Evolutionary conservation across 2,329 filamentous ascomycete genomes (phyloP).

Genomic region (Trichophyton verrucosum): DNA sequence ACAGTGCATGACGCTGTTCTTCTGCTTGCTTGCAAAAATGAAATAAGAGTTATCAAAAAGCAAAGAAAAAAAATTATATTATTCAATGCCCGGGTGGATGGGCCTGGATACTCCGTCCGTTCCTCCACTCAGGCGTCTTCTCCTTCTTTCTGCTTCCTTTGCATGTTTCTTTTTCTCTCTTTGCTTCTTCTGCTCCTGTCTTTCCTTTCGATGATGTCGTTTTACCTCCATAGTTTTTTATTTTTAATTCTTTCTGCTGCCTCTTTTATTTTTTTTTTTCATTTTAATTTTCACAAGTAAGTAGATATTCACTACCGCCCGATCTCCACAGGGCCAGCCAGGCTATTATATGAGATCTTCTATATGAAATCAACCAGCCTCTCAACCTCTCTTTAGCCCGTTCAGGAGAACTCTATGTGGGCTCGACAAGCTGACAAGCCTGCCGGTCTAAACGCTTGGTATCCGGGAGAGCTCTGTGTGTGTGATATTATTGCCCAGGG

Average conservation of each 20-base stretch:
- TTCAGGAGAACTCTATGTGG: neutral
- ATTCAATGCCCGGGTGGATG: constrained; percentile 2
- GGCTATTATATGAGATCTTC: constrained; percentile 2
- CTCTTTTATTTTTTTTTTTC: neutral
- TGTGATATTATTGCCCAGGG: neutral
- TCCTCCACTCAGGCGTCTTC: too few species aligned
- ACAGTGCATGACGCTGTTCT: neutral
- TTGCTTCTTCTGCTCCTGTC: neutral
- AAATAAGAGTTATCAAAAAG: neutral
- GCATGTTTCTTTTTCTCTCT: neutral
- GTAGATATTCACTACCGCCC: neutral
- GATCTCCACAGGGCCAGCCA: constrained; percentile 3
- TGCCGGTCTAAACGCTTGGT: neutral
- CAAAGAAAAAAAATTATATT: neutral
- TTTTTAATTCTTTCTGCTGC: neutral
- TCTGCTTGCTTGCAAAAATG: neutral
- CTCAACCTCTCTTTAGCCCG: neutral
- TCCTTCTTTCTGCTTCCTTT: too few species aligned
- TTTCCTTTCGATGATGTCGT: neutral
- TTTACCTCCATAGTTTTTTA: neutral
- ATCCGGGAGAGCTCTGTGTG: neutral
- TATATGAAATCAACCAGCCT: constrained; percentile 1
- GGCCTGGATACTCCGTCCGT: neutral
- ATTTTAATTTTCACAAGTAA: neutral
- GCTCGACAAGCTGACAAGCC: neutral